Base-by-base conservation (phyloP, 2,329 filamentous ascomycete species). In the Endoconidiophora polonica region DNA sequence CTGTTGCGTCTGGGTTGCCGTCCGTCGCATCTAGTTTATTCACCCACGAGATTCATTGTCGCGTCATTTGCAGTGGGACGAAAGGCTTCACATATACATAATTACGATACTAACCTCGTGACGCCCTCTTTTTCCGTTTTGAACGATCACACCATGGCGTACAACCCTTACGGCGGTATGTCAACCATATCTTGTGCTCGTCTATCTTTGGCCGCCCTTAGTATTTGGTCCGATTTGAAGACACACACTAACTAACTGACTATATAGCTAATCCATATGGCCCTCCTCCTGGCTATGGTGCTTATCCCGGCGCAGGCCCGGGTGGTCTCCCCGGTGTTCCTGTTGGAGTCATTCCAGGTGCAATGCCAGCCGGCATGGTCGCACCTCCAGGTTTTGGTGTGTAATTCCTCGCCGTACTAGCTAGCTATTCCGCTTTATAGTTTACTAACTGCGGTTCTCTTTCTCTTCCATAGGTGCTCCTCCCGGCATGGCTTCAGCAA, bases 311-410 rank as follows among this genome's bases (percentile, higher is more conserved):
- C 56, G 69, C 72, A 51, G 69, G 76, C 44, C 80, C 80, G 50
- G 80, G 79, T 54, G 81, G 86, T 76, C 80, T 77, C 56, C 78
- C 81, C 58, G 83, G 83, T 59, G 48, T 40, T 23, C 36, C 37
- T 40, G 39, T 16, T 22, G 48, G 48, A 23, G 48, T 40, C 23
- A 44, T 44, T 14, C 48, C 41, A 12, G 41, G 40, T 12, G 40
- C 38, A 14, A 44, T 49, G 24, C 24, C 24, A 23, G 46, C 36
- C 24, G 44, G 37, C 22, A 41, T 46, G 18, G 66, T 86, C 76
- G 78, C 81, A 58, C 83, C 84, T 59, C 85, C 86, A 58, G 86
- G 85, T 66, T 78, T 87, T 76, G 84, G 86, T 90, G 73, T 65
- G 76, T 63, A 37, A 37, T 29, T 26, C 20, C 44, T 53, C 45